A percentile compares a stretch with the other conserved stretches of the same genome.
Conservation (phyloP, 768 basidiomycete species). For the Clavaria fumosa region DNA sequence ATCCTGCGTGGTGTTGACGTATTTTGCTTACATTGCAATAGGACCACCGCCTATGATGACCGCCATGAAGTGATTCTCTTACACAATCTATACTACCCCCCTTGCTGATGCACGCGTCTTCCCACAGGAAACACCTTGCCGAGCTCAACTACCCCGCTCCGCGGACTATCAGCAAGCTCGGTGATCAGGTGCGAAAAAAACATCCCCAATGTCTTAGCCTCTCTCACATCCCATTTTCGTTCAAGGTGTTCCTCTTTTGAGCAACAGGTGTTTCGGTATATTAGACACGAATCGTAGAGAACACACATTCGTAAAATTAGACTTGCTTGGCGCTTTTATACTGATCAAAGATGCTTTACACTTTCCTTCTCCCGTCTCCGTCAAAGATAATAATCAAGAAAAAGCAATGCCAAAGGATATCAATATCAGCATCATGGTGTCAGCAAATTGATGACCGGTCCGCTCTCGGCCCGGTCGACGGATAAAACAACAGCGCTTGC, state of each 20-base stretch:
- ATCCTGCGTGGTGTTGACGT: constrained; percentile 1
- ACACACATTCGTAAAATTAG: no score
- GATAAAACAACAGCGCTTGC: no score
- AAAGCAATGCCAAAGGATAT: no score
- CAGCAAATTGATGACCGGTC: no score
- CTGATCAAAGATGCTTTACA: no score
- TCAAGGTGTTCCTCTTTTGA: constrained; percentile 32
- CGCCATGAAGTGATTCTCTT: constrained; percentile 38
- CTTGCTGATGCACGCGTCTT: constrained; percentile 5
- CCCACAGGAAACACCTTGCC: constrained; percentile 66
- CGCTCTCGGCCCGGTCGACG: no score
- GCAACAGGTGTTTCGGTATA: not conserved
- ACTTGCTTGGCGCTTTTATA: no score
- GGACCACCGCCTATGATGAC: constrained; percentile 44
- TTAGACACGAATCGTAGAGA: no score
- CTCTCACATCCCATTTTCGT: constrained; percentile 7
- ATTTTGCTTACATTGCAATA: constrained; percentile 14
- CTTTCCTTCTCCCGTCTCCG: no score
- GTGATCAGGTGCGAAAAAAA: constrained; percentile 53
- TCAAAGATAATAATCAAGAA: no score
- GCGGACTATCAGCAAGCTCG: constrained; percentile 82
- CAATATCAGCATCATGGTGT: no score
- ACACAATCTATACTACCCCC: constrained; percentile 1
- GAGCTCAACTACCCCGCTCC: constrained; percentile 82
- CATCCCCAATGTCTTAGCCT: constrained; percentile 6